Evolutionary conservation across 2,329 filamentous ascomycete genomes (phyloP).

Genomic region (Fusarium pseudoanthophilum): DNA sequence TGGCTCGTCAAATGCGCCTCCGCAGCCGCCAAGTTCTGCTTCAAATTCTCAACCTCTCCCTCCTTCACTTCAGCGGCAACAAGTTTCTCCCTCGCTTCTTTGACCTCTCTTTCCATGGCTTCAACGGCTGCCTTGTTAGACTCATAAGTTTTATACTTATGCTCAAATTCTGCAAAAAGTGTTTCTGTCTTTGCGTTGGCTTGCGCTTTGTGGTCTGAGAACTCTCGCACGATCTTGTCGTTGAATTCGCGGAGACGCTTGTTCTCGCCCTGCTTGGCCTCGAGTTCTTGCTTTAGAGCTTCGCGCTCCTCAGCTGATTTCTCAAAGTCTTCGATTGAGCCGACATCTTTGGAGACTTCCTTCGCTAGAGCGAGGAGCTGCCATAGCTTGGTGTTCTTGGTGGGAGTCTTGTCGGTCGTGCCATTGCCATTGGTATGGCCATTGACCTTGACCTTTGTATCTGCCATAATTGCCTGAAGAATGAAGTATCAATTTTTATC

Average conservation of each 20-base stretch:
- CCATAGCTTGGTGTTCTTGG: conserved; percentile 41
- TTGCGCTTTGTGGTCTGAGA: conserved; percentile 37
- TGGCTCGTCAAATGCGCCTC: conserved; percentile 34
- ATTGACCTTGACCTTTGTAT: conserved; percentile 44
- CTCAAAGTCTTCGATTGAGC: conserved; percentile 44
- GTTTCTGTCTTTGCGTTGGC: conserved; percentile 36
- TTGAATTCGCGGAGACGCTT: conserved; percentile 43
- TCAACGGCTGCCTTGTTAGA: conserved; percentile 40
- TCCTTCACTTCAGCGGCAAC: conserved; percentile 52
- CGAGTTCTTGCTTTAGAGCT: conserved; percentile 41
- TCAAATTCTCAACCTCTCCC: conserved; percentile 57
- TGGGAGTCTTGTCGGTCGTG: conserved; percentile 30
- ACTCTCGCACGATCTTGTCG: conserved; percentile 39
- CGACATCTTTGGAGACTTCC: conserved; percentile 43
- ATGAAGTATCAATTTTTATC: conserved; percentile 25
- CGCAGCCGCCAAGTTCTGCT: conserved; percentile 25
- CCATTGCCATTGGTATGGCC: conserved; percentile 34
- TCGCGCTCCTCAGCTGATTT: conserved; percentile 35
- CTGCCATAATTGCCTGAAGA: conserved; percentile 40
- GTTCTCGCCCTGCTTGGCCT: conserved; percentile 37
- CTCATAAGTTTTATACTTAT: conserved; percentile 43
- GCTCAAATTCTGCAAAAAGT: conserved; percentile 40
- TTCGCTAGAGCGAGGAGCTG: conserved; percentile 44
- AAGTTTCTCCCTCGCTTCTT: conserved; percentile 53
- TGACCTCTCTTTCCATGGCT: conserved; percentile 59